A percentile compares a stretch with the other conserved stretches of the same genome.
Conservation (phyloP, 306 rosid genomes). For the Aeschynomene evenia region DNA sequence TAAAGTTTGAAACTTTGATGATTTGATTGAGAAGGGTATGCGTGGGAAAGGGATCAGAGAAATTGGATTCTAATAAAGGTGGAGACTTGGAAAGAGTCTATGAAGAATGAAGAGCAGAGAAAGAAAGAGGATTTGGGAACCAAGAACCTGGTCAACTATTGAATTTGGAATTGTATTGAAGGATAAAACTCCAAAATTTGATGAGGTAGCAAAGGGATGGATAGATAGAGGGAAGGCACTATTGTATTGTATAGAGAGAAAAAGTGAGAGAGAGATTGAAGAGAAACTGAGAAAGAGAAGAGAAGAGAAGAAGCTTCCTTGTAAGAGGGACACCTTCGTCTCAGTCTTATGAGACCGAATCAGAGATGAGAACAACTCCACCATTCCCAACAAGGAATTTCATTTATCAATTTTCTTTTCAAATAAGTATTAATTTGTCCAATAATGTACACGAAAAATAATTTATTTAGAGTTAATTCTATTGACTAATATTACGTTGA, state of each 20-base stretch:
- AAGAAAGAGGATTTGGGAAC: neutral
- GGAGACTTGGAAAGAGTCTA: slow-evolving; percentile 18
- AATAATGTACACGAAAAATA: too few species aligned
- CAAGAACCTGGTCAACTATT: slow-evolving; percentile 41
- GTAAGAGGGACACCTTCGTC: neutral
- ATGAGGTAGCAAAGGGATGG: too few species aligned
- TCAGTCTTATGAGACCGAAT: neutral
- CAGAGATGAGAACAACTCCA: neutral
- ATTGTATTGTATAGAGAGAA: neutral
- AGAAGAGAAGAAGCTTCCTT: neutral
- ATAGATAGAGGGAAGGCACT: neutral
- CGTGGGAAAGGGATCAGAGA: slow-evolving; percentile 10
- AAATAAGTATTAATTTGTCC: too few species aligned
- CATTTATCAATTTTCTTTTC: too few species aligned
- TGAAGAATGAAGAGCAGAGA: slow-evolving; percentile 1
- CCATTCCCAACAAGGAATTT: too few species aligned
- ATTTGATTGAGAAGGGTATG: neutral
- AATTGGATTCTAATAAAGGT: neutral
- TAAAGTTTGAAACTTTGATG: slow-evolving; percentile 21
- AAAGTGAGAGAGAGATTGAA: neutral
- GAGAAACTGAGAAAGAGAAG: too few species aligned
- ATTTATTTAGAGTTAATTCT: too few species aligned
- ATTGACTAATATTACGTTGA: too few species aligned
- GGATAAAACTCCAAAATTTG: neutral
- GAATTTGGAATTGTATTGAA: neutral